Base-by-base conservation (phyloP, 306 rosid species). In the Styphnolobium japonicum region DNA sequence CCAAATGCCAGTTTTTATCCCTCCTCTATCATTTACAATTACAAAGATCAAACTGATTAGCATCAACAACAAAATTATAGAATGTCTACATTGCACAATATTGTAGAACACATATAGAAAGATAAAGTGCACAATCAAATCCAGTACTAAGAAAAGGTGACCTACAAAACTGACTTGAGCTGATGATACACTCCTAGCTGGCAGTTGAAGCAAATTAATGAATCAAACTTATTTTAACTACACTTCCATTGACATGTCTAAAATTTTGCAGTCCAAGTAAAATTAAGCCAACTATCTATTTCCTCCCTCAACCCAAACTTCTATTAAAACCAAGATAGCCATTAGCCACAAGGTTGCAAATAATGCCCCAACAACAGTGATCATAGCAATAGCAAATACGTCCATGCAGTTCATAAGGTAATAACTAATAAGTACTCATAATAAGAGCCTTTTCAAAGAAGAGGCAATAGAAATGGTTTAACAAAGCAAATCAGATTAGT, bases 241-340 rank as follows among this genome's bases (percentile, higher is more conserved):
- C 52, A 78, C 52, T 52, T 64, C 55, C 42, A 55, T 56, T 37
- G 3, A 71, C 56, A 60, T 49, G 2, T 4, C 51, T 5, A 21
- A 45, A 77, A 66, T 33, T 62, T 42, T 25, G 12, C 16, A 51
- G 19, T 62, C 55, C 64, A 18, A 72, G 48, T 9, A 25, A 82
- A 82, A 48, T 57, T 22, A 60, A 80, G 55, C 74, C 46, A 78
- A 52, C 43, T 31, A 63, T 34, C 63, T 39, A 63, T 36, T 22
- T 52, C 66, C 65, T 57, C 73, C 58, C 68, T 6, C 80, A 36
- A 61, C 60, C 74, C 67, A 48, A 76, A 34, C 67, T 62, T 10
- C 21, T 7, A 64, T n/a, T 34, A 31, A 40, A 77, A 71, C 58
- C 71, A 22, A 55, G 31, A 4, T 40, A 48, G 7, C 18, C 42